Conservation (phyloP, 140 eudicot species). For the Bidens hawaiensis region DNA sequence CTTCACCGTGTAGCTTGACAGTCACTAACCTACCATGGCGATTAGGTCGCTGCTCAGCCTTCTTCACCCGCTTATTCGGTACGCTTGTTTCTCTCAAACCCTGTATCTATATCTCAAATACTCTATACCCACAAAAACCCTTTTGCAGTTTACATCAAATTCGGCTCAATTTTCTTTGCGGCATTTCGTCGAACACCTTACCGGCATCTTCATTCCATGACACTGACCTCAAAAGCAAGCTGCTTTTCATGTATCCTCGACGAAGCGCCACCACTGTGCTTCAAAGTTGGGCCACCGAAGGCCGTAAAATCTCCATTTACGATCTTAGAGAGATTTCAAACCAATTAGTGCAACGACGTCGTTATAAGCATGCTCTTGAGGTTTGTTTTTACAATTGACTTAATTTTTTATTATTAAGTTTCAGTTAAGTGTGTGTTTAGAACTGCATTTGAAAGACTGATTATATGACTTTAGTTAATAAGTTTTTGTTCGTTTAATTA, state of each 20-base stretch:
- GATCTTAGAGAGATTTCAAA: constrained; percentile 39
- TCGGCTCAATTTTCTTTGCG: constrained; percentile 7
- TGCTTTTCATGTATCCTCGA: constrained; percentile 26
- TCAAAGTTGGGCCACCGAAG: constrained; percentile 42
- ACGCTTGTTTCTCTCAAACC: constrained; percentile 5
- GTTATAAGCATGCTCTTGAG: constrained; percentile 54
- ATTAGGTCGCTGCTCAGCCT: constrained; percentile 22
- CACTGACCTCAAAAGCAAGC: constrained; percentile 15
- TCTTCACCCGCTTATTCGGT: constrained; percentile 23
- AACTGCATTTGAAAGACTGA: too few relatives aligned
- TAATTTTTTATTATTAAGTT: too few relatives aligned
- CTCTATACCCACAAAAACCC: not conserved
- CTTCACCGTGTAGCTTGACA: too few relatives aligned
- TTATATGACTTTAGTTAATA: too few relatives aligned
- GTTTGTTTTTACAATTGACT: constrained; percentile 14
- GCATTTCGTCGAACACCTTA: constrained; percentile 38
- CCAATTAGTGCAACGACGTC: constrained; percentile 34
- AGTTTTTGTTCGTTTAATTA: too few relatives aligned
- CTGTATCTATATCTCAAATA: not conserved
- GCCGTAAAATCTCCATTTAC: constrained; percentile 38
- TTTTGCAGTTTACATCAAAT: constrained; percentile 14
- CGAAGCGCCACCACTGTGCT: constrained; percentile 39
- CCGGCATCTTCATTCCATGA: constrained; percentile 8
- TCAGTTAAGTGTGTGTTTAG: too few relatives aligned
- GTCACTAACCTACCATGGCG: constrained; percentile 18